These are phyloP conservation scores for Leccinum holopus DNA, from an alignment of 1,284 basidiomycete genomes.

Conservation along the genomic window DNA sequence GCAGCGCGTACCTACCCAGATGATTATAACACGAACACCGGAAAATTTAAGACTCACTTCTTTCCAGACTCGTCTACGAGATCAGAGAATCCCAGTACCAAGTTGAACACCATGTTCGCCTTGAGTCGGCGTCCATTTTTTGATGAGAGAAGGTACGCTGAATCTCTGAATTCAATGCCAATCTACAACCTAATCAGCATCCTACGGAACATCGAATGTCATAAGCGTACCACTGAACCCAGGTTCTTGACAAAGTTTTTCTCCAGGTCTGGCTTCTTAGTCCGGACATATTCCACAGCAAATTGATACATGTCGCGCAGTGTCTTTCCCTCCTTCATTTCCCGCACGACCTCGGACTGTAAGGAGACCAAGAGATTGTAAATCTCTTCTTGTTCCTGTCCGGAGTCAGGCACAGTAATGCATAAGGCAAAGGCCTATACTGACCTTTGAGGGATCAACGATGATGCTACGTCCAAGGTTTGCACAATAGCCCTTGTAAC, in stretches of 20 bases:
- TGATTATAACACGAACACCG: conserved; percentile 8
- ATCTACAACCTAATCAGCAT: conserved; percentile 50
- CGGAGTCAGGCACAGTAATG: conserved; percentile 4
- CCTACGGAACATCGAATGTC: neutral
- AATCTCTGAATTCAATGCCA: conserved; percentile 94
- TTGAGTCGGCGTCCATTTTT: conserved; percentile 78
- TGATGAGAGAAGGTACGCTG: conserved; percentile 75
- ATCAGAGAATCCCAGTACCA: conserved; percentile 84
- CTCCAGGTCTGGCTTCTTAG: conserved; percentile 81
- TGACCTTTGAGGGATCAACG: conserved; percentile 87
- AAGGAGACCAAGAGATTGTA: conserved; percentile 80
- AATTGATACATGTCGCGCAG: conserved; percentile 81
- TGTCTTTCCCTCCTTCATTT: conserved; percentile 79
- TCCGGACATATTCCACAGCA: conserved; percentile 70
- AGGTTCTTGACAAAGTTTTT: conserved; percentile 86
- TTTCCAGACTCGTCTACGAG: conserved; percentile 75
- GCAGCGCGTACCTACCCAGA: conserved; percentile 75
- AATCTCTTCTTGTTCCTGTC: conserved; percentile 84
- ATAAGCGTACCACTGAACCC: conserved; percentile 76
- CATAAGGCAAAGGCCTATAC: conserved; percentile 19
- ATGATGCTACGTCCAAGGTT: conserved; percentile 94
- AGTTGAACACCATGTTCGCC: conserved; percentile 83
- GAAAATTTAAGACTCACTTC: conserved; percentile 49
- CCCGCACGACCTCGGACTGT: conserved; percentile 74
- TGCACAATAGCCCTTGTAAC: conserved; percentile 92